A percentile compares a stretch with the other conserved stretches of the same genome.
These are phyloP conservation scores for Chalciporus piperatus DNA, from an alignment of 768 basidiomycete species.

Conservation along the genomic window DNA sequence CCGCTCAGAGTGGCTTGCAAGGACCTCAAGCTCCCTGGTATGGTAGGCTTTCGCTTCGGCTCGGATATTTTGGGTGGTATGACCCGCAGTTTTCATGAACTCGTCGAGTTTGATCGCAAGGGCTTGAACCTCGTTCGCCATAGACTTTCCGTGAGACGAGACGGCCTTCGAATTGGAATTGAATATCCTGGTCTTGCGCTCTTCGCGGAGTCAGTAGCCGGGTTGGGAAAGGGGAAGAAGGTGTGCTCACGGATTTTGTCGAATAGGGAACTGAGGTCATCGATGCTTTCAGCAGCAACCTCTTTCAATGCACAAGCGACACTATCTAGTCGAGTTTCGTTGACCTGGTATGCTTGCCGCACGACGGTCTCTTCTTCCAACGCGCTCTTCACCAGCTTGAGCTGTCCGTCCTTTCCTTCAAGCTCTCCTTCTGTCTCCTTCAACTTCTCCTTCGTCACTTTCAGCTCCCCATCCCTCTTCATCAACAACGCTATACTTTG, in stretches of 20 bases:
- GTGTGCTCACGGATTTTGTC: conserved; percentile 72
- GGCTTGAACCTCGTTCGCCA: conserved; percentile 50
- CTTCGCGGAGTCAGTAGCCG: conserved; percentile 38
- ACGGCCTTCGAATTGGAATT: conserved; percentile 66
- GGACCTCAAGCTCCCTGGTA: conserved; percentile 51
- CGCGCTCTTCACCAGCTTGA: conserved; percentile 54
- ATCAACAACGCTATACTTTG: conserved; percentile 78
- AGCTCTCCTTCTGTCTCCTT: conserved; percentile 52
- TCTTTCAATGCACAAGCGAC: conserved; percentile 70
- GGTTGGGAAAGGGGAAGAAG: not conserved
- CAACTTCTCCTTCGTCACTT: conserved; percentile 55
- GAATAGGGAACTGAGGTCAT: conserved; percentile 69
- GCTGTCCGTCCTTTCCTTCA: conserved; percentile 50
- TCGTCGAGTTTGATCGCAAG: conserved; percentile 60
- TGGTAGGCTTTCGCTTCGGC: conserved; percentile 56
- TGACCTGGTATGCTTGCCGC: conserved; percentile 72
- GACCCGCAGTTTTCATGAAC: conserved; percentile 55
- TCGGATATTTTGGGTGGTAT: conserved; percentile 52
- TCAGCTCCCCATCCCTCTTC: conserved; percentile 74
- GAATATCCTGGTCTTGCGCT: conserved; percentile 67
- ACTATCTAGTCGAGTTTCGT: conserved; percentile 66
- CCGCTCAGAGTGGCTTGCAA: conserved; percentile 48
- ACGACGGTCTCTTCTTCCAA: conserved; percentile 81
- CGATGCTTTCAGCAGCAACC: conserved; percentile 63
- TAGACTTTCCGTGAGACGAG: conserved; percentile 54